Evolutionary conservation across 257 asterid species (phyloP).

Genomic region (Nemophila menziesii): DNA sequence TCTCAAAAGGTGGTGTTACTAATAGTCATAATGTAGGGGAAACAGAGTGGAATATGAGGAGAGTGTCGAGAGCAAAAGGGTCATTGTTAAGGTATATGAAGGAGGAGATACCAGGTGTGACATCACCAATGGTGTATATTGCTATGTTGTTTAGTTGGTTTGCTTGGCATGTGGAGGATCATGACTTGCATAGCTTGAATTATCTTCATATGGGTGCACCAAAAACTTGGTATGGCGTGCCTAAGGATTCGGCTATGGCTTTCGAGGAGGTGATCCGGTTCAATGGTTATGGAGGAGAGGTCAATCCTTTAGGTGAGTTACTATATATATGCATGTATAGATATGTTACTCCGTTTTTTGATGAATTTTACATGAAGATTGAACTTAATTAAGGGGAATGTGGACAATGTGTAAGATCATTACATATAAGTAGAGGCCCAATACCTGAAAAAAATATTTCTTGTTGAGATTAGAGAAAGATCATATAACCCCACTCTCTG

Average conservation of each 20-base stretch:
- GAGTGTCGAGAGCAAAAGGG: conserved; percentile 71
- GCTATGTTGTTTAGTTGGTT: conserved; percentile 99
- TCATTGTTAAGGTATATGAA: conserved; percentile 88
- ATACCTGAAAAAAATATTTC: no score
- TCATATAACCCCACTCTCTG: no score
- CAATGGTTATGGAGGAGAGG: conserved; percentile 95
- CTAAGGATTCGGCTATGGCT: conserved; percentile 81
- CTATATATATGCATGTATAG: no score
- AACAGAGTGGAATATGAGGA: conserved; percentile 97
- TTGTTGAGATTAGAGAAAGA: no score
- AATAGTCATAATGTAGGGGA: conserved; percentile 47
- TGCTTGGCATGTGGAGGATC: conserved; percentile 99
- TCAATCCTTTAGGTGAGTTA: conserved; percentile 88
- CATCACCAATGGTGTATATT: conserved; percentile 93
- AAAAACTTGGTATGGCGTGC: conserved; percentile 98
- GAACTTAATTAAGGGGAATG: background rate
- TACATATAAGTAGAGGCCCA: no score
- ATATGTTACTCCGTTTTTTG: conserved; percentile 1
- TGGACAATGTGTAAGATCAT: no score
- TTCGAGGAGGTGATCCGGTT: conserved; percentile 89
- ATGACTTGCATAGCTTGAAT: conserved; percentile 97
- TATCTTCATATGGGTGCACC: conserved; percentile 79
- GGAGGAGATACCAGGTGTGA: conserved; percentile 97
- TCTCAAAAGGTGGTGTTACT: conserved; percentile 25
- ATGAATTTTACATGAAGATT: background rate